These are phyloP conservation scores for Colletotrichum lupini DNA, from an alignment of 2,329 filamentous ascomycete species.

Conservation along the genomic window DNA sequence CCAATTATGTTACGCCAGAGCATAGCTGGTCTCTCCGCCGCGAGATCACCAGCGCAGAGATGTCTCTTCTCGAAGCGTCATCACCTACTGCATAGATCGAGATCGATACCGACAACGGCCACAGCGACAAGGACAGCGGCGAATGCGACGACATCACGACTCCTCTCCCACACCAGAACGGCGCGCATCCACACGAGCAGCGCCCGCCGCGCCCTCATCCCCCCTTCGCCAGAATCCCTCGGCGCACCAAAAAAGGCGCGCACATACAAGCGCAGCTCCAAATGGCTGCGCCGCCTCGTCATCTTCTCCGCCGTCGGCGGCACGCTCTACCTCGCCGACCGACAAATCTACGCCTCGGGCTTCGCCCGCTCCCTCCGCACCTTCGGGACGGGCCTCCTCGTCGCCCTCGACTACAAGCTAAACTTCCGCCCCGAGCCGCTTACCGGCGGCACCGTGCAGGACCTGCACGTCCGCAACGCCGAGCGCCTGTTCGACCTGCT, in stretches of 20 bases:
- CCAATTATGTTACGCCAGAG: conserved; percentile 42
- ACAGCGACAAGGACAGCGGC: not conserved
- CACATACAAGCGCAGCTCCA: conserved; percentile 75
- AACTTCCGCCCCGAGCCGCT: conserved; percentile 89
- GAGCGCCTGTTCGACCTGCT: conserved; percentile 85
- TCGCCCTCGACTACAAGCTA: conserved; percentile 94
- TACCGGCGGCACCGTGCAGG: conserved; percentile 77
- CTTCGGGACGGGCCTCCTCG: conserved; percentile 80
- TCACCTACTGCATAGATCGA: conserved; percentile 3
- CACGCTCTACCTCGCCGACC: conserved; percentile 75
- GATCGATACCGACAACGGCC: not conserved
- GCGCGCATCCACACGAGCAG: conserved; percentile 35
- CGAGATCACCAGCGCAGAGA: conserved; percentile 35
- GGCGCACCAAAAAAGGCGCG: conserved; percentile 78
- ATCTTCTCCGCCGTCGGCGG: conserved; percentile 70
- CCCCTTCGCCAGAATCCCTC: conserved; percentile 82
- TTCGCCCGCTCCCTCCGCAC: conserved; percentile 83
- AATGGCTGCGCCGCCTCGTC: conserved; percentile 81
- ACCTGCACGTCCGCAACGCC: conserved; percentile 86
- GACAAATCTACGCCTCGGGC: conserved; percentile 80
- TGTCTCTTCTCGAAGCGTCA: conserved; percentile 19
- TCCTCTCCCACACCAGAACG: not conserved
- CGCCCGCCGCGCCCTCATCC: conserved; percentile 74
- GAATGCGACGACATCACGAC: conserved; percentile 5
- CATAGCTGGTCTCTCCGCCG: conserved; percentile 39